Base-by-base conservation (phyloP, 495 filamentous ascomycete genomes). In the Aspergillus heteromorphus region DNA sequence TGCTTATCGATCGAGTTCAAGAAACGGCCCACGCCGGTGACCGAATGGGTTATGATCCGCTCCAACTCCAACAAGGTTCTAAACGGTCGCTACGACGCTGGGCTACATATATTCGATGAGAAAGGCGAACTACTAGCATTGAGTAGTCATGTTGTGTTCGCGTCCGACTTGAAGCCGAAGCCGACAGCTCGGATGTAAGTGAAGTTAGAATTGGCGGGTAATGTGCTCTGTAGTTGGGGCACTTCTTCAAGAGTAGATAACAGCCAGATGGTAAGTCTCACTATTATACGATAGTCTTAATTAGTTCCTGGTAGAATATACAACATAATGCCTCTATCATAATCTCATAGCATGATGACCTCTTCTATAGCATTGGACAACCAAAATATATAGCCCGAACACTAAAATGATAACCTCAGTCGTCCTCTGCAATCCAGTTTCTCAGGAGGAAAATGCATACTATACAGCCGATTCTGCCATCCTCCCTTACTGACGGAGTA, bases 1-100 rank as follows among this genome's bases (percentile, higher is more conserved):
- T 65, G 62, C 38, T 30, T 62, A 42, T 62, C 62, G 7, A 57
- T 62, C 36, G 63, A 62, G 40, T 62, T 65, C 53, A 65, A 65
- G 53, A 60, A 56, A 30, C 59, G 59, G 17, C 63, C 63, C 40
- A 45, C 48, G 16, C 63, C 59, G 30, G 21, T 18, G 2, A 65
- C 57, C 31, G 20, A 59, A 54, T 62, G 57, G 57, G 53, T 65
- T 23, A 49, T 65, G 40, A 53, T 55, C 6, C 48, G 59, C 17
- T 65, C 63, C 13, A 55, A 60, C 36, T 65, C 63, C 13, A 18
- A 57, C 27, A 51, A 47, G 20, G 57, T 65, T 2, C n/a, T 45
- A 2, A 53, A 58, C 21, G 59, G 59, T 18, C 54, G 63, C 20
- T 65, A 65, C 25, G 63, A 62, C 45, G 57, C 58, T 23, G 53